Evolutionary conservation across 2,329 filamentous ascomycete genomes (phyloP), one percentile per base, ranked within the genome.

Genomic region (Alternaria burnsii): DNA sequence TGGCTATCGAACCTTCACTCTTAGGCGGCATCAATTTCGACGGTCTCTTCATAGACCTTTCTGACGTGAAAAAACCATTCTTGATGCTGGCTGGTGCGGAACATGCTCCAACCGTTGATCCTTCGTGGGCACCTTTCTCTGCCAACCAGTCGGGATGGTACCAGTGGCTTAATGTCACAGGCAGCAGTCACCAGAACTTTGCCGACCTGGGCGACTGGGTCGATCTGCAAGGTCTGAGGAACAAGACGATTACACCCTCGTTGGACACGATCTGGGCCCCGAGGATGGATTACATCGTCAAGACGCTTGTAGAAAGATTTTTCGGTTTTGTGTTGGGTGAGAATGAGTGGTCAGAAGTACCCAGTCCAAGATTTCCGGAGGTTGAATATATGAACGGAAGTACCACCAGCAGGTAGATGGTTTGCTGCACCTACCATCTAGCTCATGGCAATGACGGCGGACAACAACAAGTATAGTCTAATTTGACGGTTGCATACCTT

Each of bases 171-270:
- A 68, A 63, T 18, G 55, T 73, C 16, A 61, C 50, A 0, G 67
- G 70, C 1, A 56, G 60, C 0, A 34, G 24, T 16, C 72, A 75
- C 52, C 60, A 66, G 16, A 66, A 72, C 26, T 72, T 66, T 38
- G 58, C 63, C 12, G 72, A 75, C 58, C 18, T 75, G 14, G 56
- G 59, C 20, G 43, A 64, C 12, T 70, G 71, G 68, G 64, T 72
- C 1, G 71, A 75, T 53, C 43, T 71, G 10, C 55, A 67, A 28
- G 69, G 64, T 14, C 26, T 63, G 32, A 55, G 62, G 30, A 68
- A 67, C 4, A 40, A 58, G 43, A 69, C 62, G 1, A 51, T 47
- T 22, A 62, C 58, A n/a, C 57, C 58, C 26, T 48, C 56, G 9
- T 24, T 69, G 44, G 68, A 63, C 2, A 42, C 57, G 10, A 64